These are phyloP conservation scores for Oenanthe sinensis DNA, from an alignment of 129 eudicot genomes.

Conservation along the genomic window DNA sequence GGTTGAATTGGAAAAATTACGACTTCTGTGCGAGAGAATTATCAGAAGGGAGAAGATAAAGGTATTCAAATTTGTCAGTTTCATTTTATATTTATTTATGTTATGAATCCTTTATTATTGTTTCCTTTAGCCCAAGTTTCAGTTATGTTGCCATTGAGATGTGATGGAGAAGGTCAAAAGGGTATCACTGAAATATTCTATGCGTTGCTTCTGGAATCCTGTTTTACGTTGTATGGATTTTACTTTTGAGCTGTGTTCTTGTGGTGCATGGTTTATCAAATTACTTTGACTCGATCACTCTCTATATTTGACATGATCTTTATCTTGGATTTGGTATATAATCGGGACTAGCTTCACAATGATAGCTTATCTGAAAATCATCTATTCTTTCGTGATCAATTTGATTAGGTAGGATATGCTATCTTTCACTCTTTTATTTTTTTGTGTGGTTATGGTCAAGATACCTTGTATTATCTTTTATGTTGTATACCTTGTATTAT, in stretches of 20 bases:
- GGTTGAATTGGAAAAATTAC: conserved; percentile 95
- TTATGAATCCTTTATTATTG: background rate
- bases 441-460: background rate
- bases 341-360: background rate
- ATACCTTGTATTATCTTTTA: background rate
- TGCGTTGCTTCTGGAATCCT: background rate
- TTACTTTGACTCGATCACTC: background rate
- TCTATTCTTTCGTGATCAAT: background rate
- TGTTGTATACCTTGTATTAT: background rate
- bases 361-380: background rate
- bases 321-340: background rate
- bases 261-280: background rate
- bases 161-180: background rate
- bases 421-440: background rate
- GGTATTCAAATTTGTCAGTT: conserved; percentile 24
- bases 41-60: conserved; percentile 82
- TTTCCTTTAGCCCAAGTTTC: background rate
- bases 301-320: background rate
- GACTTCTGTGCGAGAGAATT: conserved; percentile 94
- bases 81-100: background rate
- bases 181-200: background rate
- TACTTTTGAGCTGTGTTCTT: background rate
- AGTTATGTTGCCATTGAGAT: background rate
- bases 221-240: background rate
- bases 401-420: background rate